Base-by-base conservation (phyloP, 1,284 basidiomycete species). In the Trametes versicolor region DNA sequence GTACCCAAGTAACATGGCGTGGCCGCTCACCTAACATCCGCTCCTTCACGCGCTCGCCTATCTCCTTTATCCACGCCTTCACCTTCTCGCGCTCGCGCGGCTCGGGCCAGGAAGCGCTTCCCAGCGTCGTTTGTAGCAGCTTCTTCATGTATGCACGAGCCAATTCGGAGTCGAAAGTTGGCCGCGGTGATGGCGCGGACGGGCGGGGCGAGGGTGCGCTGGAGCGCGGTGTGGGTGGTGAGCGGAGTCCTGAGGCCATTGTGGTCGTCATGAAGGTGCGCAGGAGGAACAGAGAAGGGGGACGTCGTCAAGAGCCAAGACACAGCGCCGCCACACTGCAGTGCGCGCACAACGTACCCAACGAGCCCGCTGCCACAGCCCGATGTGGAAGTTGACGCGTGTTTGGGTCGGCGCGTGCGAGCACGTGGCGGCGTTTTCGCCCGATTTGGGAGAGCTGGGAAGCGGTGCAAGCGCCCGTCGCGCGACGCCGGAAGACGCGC, bases 91-190 rank as follows among this genome's bases (percentile, higher is more conserved):
- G 82, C 64, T 94, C 91, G 70, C 86, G 86, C 52, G 82, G 73
- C 53, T 87, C 86, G 51, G 88, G 85, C 91, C 91, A 94, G n/a
- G 82, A 73, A 58, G 81, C 83, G 58, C 78, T 83, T 67, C 88
- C 85, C 29, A 94, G 81, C 1, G 88, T 91, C 7, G 87, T 83
- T 65, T 87, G 82, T 58, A 94, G 80, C 57, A 94, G 84, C 74
- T 90, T 90, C 82, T 91, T 94, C 78, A 92, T 90, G 78, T 94
- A 94, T 29, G 85, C 81, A 67, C 87, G 88, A 61, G 94, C 82
- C 45, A 87, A 79, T 58, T 92, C 91, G 1, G 85, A 76, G 73
- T 94, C 92, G 75, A 94, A 94, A 67, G 83, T 82, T 57, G 85
- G 87, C 57, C 85, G 80, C 32, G 87, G 85, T 1, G 87, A 87